phyloP scores from a whole-genome alignment of 805 yeast genomes.

The Saccharomyces jurei region DNA sequence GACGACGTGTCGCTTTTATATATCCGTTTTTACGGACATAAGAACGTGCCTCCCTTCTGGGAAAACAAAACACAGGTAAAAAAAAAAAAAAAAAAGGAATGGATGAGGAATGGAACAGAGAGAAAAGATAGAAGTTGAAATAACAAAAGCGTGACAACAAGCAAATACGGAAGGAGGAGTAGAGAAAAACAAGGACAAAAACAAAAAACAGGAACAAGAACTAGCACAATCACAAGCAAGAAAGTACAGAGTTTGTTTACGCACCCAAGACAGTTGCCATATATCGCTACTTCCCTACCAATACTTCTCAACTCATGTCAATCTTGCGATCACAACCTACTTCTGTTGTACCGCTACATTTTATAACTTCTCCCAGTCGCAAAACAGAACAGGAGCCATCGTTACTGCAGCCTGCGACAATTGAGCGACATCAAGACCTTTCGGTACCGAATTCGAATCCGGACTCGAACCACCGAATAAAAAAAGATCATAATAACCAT shows the following conservation, averaged over 20 bases:
- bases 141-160: neutral
- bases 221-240: neutral
- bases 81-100: neutral
- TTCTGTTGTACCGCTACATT: neutral
- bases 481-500: neutral
- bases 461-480: neutral
- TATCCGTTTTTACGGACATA: constrained; percentile 1
- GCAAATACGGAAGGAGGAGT: neutral
- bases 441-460: neutral
- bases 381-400: neutral
- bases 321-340: neutral
- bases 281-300: neutral
- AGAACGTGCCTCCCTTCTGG: neutral
- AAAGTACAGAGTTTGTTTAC: neutral
- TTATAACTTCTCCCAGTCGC: neutral
- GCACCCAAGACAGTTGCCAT: neutral
- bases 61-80: constrained; percentile 1
- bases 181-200: neutral
- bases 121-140: neutral
- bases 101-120: neutral
- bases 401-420: neutral
- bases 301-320: neutral
- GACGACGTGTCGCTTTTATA: neutral
- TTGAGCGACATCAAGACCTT: neutral
- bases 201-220: neutral